phyloP scores from a whole-genome alignment of 352 stramenopile genomes.

The Saprolegnia diclina region DNA sequence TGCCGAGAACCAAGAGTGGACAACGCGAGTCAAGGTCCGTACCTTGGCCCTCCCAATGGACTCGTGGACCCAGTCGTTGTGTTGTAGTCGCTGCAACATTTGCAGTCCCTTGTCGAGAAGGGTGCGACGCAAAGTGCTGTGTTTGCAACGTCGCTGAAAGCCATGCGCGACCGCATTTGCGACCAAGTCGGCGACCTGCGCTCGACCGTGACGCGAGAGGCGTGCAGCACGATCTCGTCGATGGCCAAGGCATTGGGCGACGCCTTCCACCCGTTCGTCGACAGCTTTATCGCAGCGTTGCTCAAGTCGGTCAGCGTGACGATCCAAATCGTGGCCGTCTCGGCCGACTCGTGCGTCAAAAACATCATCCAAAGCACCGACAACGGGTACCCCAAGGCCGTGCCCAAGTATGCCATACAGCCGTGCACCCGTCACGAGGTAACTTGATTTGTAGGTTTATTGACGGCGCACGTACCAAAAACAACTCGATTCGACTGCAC shows the following conservation, averaged over 20 bases:
- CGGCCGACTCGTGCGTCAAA: conserved; percentile 63
- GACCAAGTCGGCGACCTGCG: conserved; percentile 71
- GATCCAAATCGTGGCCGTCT: conserved; percentile 76
- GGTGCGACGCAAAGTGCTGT: conserved; percentile 29
- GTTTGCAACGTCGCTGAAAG: conserved; percentile 43
- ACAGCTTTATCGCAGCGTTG: conserved; percentile 59
- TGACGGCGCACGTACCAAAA: conserved; percentile 65
- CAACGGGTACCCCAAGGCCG: conserved; percentile 61
- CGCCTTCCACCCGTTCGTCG: conserved; percentile 72
- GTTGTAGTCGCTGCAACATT: conserved; percentile 27
- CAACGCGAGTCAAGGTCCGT: conserved; percentile 62
- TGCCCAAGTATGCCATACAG: conserved; percentile 51
- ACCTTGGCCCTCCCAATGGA: not conserved
- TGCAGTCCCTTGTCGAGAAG: conserved; percentile 35
- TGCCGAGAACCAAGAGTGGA: conserved; percentile 64
- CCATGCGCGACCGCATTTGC: conserved; percentile 55
- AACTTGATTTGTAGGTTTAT: conserved; percentile 42
- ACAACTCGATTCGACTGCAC: conserved; percentile 65
- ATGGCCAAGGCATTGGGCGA: conserved; percentile 56
- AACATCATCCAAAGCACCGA: conserved; percentile 70
- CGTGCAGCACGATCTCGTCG: conserved; percentile 61
- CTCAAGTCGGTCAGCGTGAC: conserved; percentile 84
- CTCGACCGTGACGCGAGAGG: conserved; percentile 71
- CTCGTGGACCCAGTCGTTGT: not conserved
- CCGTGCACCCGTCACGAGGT: not conserved